These are phyloP conservation scores for Diphasiastrum complanatum DNA, from an alignment of 83 land plant genomes.

Conservation along the genomic window DNA sequence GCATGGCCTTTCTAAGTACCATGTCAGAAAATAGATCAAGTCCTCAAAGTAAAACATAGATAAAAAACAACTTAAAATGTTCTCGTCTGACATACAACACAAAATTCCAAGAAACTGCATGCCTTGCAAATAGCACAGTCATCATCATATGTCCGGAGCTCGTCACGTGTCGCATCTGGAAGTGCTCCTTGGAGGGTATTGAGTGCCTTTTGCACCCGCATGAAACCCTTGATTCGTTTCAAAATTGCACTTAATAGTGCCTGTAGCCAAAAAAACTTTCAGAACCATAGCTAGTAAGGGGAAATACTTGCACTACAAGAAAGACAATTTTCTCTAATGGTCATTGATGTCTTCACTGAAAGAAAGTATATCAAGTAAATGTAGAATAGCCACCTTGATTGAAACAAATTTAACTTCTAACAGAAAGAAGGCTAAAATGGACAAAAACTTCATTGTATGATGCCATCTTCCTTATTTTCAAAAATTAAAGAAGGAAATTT, in stretches of 20 bases:
- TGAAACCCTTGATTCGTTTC: slow-evolving; percentile 68
- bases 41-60: neutral
- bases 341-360: too few species aligned
- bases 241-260: slow-evolving; percentile 70
- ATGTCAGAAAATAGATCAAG: neutral
- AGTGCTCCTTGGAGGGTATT: slow-evolving; percentile 72
- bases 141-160: slow-evolving; percentile 72
- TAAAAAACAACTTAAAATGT: slow-evolving; percentile 5
- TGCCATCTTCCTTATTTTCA: too few species aligned
- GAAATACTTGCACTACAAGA: slow-evolving; percentile 1
- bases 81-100: neutral
- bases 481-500: neutral
- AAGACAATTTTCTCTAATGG: too few species aligned
- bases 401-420: slow-evolving; percentile 6
- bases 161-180: slow-evolving; percentile 83
- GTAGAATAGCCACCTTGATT: slow-evolving; percentile 2
- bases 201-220: slow-evolving; percentile 63
- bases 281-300: neutral
- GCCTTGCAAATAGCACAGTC: slow-evolving; percentile 96
- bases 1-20: slow-evolving; percentile 1
- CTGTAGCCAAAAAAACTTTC: slow-evolving; percentile 30
- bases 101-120: neutral
- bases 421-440: slow-evolving; percentile 5
- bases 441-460: too few species aligned
- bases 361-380: too few species aligned